Percentiles rank a stretch among this genome's conserved stretches.
phyloP scores from a whole-genome alignment of 306 rosid genomes.

The Casuarina glauca region DNA sequence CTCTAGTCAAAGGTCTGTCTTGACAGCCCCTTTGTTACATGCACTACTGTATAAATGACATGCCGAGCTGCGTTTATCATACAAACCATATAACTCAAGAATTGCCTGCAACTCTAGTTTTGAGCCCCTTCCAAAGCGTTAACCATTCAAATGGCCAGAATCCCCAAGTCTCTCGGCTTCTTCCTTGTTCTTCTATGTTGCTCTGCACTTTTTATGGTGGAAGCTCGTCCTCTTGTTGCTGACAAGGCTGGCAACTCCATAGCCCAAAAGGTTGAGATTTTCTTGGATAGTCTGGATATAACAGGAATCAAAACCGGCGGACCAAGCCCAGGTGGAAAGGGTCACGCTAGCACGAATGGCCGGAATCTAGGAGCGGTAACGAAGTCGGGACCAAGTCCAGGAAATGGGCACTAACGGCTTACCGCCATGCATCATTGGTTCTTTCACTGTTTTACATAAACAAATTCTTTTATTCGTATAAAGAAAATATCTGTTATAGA shows the following conservation, averaged over 20 bases:
- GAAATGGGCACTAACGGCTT: slow-evolving; percentile 28
- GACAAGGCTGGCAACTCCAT: slow-evolving; percentile 6
- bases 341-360: slow-evolving; percentile 18
- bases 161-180: slow-evolving; percentile 13
- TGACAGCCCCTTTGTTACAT: neutral
- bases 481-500: slow-evolving; percentile 3
- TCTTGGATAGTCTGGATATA: slow-evolving; percentile 20
- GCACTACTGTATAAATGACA: neutral
- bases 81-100: neutral
- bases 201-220: slow-evolving; percentile 10
- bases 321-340: slow-evolving; percentile 29
- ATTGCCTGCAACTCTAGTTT: neutral
- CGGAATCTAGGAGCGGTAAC: slow-evolving; percentile 32
- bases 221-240: slow-evolving; percentile 34
- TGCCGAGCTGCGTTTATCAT: neutral
- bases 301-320: slow-evolving; percentile 31
- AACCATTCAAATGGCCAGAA: slow-evolving; percentile 22
- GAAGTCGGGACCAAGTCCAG: slow-evolving; percentile 30
- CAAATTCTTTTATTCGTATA: neutral
- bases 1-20: neutral
- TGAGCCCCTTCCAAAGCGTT: neutral
- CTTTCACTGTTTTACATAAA: neutral
- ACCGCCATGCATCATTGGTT: neutral
- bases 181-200: slow-evolving; percentile 12
- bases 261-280: slow-evolving; percentile 8